Percentiles rank a stretch among this genome's conserved stretches.
These are phyloP conservation scores for Lanmaoa pseudosensibilis DNA, from an alignment of 768 basidiomycete genomes.

Conservation along the genomic window DNA sequence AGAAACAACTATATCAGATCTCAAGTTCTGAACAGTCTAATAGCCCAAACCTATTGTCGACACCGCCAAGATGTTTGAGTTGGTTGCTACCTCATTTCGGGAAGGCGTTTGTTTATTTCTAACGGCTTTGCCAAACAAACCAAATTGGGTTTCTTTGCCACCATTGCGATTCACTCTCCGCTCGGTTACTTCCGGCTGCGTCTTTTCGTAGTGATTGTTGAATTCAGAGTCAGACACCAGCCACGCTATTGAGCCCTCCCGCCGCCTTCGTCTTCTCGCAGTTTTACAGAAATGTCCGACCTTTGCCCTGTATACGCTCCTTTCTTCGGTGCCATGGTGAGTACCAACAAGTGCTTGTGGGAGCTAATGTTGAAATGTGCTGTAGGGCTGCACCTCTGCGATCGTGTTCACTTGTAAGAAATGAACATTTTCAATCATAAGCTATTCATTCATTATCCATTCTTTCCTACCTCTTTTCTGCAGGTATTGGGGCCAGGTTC, in stretches of 20 bases:
- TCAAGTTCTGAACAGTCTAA: no score
- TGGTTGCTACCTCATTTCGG: not conserved
- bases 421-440: not conserved
- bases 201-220: slow-evolving; percentile 5
- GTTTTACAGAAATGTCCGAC: slow-evolving; percentile 56
- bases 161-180: slow-evolving; percentile 23
- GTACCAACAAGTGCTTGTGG: slow-evolving; percentile 24
- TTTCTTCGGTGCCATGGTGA: slow-evolving; percentile 96
- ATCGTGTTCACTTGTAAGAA: slow-evolving; percentile 96
- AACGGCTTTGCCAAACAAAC: slow-evolving; percentile 31
- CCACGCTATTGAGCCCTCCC: not conserved
- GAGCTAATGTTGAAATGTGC: slow-evolving; percentile 10
- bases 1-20: no score
- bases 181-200: slow-evolving; percentile 22
- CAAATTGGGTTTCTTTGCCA: slow-evolving; percentile 5
- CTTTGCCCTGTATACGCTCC: slow-evolving; percentile 94
- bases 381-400: slow-evolving; percentile 90
- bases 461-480: not conserved
- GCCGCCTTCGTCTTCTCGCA: slow-evolving; percentile 4
- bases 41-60: not conserved
- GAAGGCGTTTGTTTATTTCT: slow-evolving; percentile 32
- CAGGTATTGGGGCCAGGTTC: slow-evolving; percentile 86
- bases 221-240: not conserved
- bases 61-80: not conserved
- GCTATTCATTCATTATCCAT: not conserved